Conservation (phyloP, 306 rosid genomes). For the Glycine latifolia region DNA sequence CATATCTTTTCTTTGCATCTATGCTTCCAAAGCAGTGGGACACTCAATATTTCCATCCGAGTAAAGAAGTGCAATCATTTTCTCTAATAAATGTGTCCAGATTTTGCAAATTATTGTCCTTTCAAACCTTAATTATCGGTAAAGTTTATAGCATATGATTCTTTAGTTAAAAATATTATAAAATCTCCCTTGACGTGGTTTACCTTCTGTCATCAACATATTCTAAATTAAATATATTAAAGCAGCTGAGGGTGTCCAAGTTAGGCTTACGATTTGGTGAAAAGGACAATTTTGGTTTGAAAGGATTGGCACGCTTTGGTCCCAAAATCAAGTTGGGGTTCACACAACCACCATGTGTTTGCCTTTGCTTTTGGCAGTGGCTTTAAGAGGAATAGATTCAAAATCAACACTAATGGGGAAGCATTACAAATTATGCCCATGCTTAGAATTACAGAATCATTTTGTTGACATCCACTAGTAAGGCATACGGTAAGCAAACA, state of each 20-base stretch:
- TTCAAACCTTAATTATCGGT: slow-evolving; percentile 36
- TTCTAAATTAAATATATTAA: slow-evolving; percentile 31
- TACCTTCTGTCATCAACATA: slow-evolving; percentile 32
- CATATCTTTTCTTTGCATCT: slow-evolving; percentile 43
- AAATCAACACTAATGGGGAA: slow-evolving; percentile 34
- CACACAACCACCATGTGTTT: slow-evolving; percentile 29
- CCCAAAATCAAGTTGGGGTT: slow-evolving; percentile 25
- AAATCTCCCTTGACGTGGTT: slow-evolving; percentile 29
- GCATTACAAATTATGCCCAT: slow-evolving; percentile 33
- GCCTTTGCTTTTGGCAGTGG: slow-evolving; percentile 32
- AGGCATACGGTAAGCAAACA: not conserved
- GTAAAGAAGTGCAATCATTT: slow-evolving; percentile 40
- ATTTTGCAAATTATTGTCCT: slow-evolving; percentile 22
- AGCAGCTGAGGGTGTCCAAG: slow-evolving; percentile 21
- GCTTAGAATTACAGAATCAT: slow-evolving; percentile 41
- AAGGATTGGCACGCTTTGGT: slow-evolving; percentile 37
- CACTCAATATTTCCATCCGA: slow-evolving; percentile 28
- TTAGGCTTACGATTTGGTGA: slow-evolving; percentile 39
- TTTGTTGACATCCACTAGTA: slow-evolving; percentile 32
- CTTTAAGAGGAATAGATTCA: slow-evolving; percentile 43
- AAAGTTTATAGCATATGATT: slow-evolving; percentile 31
- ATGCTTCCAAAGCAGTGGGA: slow-evolving; percentile 46
- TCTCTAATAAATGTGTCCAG: slow-evolving; percentile 27
- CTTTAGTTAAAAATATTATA: not conserved
- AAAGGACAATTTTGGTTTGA: slow-evolving; percentile 46